Base-by-base conservation (phyloP, 1,284 basidiomycete genomes). In the Leccinum insolens region DNA sequence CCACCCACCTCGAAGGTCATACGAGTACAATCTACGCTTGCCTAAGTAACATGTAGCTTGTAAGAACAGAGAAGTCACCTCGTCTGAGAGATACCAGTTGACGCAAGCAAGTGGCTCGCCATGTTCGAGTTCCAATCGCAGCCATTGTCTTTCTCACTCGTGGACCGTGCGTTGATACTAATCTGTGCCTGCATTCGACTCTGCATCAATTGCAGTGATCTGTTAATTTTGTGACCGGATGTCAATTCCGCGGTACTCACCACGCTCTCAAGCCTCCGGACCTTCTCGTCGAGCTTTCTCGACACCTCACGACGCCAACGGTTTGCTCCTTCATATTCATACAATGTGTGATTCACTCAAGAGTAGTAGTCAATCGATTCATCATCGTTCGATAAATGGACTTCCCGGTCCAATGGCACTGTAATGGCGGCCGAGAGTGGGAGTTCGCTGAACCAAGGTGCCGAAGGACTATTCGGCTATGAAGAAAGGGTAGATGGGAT, bases 341-440 rank as follows among this genome's bases (percentile, higher is more conserved):
- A 93, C 2, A 99, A 83, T 0, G 94, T 95, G 58, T 95, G 93
- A 75, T 98, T 98, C 11, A 87, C 86, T 77, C 97, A 5, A 99
- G 86, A 7, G 89, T 89, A 7, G 88, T 88, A 41, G 39, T 41
- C 12, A 99, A 86, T 2, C 96, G 90, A 72, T 98, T 97, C 88
- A 96, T 96, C 74, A 99, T 99, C 12, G 93, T 95, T 11, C 95
- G 91, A 76, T 98, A 99, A 74, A 99, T 97, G 1, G 95, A 97
- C 79, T 99, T 95, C n/a, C 94, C 94, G 3, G 74, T 61, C 66
- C 73, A 41, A 14, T 41, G 39, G 39, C 39, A 66, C 20, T 71
- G 69, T 7, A 49, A 49, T 4, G 70, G 46, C 60, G 74, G 61
- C 2, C 61, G 64, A 4, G 75, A 1, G 63, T 31, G 1, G 66